Evolutionary conservation across 108 stramenopile species (phyloP).

Genomic region (Cyclotella atomus): DNA sequence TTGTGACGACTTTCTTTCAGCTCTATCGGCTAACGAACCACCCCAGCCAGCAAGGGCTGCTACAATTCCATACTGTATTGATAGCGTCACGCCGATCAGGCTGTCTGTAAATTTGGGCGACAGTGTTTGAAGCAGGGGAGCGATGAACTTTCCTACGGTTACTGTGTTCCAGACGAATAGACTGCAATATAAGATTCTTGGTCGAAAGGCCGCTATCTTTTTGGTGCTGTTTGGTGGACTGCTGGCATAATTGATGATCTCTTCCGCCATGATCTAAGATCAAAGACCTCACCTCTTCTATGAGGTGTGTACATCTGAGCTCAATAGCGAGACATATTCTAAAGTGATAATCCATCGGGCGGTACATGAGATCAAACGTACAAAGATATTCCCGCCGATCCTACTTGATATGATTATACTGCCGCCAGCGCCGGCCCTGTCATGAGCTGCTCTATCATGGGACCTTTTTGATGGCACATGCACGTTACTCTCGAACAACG

Average conservation of each 20-base stretch:
- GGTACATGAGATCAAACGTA: too few species aligned
- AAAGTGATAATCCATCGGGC: too few species aligned
- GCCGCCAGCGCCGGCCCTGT: too few species aligned
- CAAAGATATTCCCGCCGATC: too few species aligned
- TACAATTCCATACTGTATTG: slow-evolving; percentile 28
- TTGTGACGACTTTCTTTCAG: slow-evolving; percentile 18
- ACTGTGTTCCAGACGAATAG: slow-evolving; percentile 28
- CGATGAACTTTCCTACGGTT: slow-evolving; percentile 29
- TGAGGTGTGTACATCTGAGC: too few species aligned
- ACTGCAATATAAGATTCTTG: slow-evolving; percentile 20
- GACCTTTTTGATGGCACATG: neutral
- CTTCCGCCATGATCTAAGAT: too few species aligned
- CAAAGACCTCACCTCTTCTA: too few species aligned
- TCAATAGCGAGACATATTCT: too few species aligned
- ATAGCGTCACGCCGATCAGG: slow-evolving; percentile 13
- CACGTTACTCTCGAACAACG: neutral
- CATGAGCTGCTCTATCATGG: neutral
- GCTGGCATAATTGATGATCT: too few species aligned
- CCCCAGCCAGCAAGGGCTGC: slow-evolving; percentile 27
- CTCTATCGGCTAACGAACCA: slow-evolving; percentile 27
- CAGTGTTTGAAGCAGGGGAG: slow-evolving; percentile 23
- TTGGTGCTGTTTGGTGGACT: neutral
- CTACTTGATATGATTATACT: too few species aligned
- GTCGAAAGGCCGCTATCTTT: slow-evolving; percentile 8
- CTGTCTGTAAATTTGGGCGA: slow-evolving; percentile 34